Evolutionary conservation across 1,284 basidiomycete species (phyloP).

Genomic region (Moesziomyces aphidis): DNA sequence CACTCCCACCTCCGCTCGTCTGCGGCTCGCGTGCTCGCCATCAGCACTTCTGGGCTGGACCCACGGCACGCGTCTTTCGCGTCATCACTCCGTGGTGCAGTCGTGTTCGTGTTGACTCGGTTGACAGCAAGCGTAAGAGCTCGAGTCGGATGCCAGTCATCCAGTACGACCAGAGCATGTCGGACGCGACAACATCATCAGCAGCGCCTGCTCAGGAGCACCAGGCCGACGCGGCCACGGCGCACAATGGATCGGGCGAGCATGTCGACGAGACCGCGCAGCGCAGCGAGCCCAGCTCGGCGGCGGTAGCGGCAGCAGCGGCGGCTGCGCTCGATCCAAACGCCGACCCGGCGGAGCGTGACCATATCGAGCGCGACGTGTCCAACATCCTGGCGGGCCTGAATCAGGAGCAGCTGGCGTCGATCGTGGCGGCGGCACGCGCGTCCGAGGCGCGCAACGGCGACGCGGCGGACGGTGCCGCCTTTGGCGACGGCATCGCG

Average conservation of each 20-base stretch:
- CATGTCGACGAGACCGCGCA: not conserved
- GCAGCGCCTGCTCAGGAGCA: not conserved
- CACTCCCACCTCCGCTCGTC: no score
- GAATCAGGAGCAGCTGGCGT: constrained; percentile 61
- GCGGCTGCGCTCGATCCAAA: constrained; percentile 12
- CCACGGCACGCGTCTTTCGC: not conserved
- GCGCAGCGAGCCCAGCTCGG: constrained; percentile 6
- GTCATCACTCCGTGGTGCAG: not conserved
- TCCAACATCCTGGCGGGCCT: constrained; percentile 58
- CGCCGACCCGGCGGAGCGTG: constrained; percentile 19
- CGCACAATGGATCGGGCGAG: not conserved
- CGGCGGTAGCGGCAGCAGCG: constrained; percentile 5
- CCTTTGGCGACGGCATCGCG: not conserved
- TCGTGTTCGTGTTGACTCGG: not conserved
- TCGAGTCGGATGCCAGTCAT: not conserved
- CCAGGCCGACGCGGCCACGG: not conserved
- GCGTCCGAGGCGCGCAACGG: constrained; percentile 36
- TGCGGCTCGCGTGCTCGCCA: not conserved
- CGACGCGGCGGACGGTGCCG: not conserved
- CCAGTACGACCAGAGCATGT: not conserved
- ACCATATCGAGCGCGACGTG: constrained; percentile 56
- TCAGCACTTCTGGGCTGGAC: not conserved
- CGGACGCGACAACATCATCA: not conserved
- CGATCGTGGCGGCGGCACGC: constrained; percentile 60
- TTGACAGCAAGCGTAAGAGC: no score